Base-by-base conservation (phyloP, 371 early-diverging fungal genomes). In the Nematocida parisii region DNA sequence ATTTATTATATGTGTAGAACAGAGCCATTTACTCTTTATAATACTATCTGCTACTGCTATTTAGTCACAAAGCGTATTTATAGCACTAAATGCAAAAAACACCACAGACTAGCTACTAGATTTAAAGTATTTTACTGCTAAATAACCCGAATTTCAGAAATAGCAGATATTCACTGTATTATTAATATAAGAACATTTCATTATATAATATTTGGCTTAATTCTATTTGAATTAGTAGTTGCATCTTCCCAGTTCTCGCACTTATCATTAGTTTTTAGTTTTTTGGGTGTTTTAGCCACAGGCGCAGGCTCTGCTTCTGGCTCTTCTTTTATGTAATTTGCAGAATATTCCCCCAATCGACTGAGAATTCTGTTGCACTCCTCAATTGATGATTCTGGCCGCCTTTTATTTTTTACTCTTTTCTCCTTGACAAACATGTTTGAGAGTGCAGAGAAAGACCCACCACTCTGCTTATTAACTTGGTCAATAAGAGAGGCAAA, bases 171-270 rank as follows among this genome's bases (percentile, higher is more conserved):
- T 33, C 33, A 33, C 33, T 33, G 33, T 33, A 33, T 2, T 33
- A 33, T 33, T 33, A 33, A 33, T 33, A 33, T 33, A 50, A 50
- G 52, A 9, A 50, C 52, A 50, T 9, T 5, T 5, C 5, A 27
- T 33, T 74, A 74, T 47, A 74, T 74, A 66, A 66, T 74, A 40
- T 66, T 50, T 62, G 74, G 74, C 50, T 66, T 7, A 66, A 66
- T 54, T 55, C 40, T 62, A 22, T 39, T 50, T 15, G 11, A 44
- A 5, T 5, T 45, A 44, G 42, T 27, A 20, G 7, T 18, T 18
- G 13, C 4, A 39, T 77, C 71, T 44, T 77, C 80, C 80, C 80
- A 77, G 71, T 77, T 77, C 46, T 61, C 80, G 55, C 80, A 77
- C 24, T 77, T 54, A 15, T 67, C 33, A 40, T n/a, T 44, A n/a